Evolutionary conservation across 331 rosid species (phyloP).

Genomic region (Telfairia occidentalis): DNA sequence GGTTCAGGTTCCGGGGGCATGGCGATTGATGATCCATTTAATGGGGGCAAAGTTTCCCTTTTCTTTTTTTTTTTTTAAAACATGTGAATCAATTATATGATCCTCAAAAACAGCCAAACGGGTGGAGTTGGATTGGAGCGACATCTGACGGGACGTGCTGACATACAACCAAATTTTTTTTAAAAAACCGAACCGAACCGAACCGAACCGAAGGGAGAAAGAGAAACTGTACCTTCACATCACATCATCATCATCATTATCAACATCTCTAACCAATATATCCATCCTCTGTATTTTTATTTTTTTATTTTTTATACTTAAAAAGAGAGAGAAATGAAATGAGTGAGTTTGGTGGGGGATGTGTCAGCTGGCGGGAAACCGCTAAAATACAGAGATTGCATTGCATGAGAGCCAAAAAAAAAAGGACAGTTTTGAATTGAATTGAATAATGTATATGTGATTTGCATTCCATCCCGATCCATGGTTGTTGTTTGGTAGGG

Average conservation of each 20-base stretch:
- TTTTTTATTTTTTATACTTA: too few species aligned
- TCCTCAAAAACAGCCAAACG: not conserved
- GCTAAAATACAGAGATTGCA: slow-evolving; percentile 14
- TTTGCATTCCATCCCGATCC: too few species aligned
- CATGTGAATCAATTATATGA: too few species aligned
- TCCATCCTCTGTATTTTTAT: not conserved
- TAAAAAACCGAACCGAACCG: not conserved
- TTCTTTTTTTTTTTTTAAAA: too few species aligned
- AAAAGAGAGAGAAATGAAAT: too few species aligned
- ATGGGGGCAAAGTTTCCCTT: not conserved
- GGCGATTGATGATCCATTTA: not conserved
- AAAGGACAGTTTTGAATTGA: slow-evolving; percentile 19
- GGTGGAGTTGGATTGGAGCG: too few species aligned
- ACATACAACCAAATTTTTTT: not conserved
- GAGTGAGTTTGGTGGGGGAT: slow-evolving; percentile 1
- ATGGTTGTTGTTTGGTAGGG: too few species aligned
- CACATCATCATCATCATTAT: not conserved
- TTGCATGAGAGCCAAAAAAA: slow-evolving; percentile 19
- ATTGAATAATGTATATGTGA: too few species aligned
- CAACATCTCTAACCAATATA: not conserved
- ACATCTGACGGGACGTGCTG: slow-evolving; percentile 4
- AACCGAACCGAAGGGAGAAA: not conserved
- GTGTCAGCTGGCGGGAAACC: slow-evolving; percentile 67
- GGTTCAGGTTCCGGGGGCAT: slow-evolving; percentile 6
- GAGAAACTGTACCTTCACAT: too few species aligned